Evolutionary conservation across 1,284 basidiomycete species (phyloP), one percentile per base, ranked within the genome.

Genomic region (Puccinia polysora): DNA sequence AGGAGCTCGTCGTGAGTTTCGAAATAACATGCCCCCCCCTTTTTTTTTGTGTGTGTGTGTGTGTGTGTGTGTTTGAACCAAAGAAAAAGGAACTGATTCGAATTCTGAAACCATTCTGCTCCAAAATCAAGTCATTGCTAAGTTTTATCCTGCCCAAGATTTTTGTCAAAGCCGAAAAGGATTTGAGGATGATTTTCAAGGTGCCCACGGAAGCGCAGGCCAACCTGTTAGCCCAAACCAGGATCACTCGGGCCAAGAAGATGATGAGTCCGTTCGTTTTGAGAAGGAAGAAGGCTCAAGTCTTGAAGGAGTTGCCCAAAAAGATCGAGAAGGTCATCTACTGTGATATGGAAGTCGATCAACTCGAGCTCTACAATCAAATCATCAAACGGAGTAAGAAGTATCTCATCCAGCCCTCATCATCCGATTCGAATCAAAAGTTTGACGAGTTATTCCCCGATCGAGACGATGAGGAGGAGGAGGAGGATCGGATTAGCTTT

Each of bases 181-280:
- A 87, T 38, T 83, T 99, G 6, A 87, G 91, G 14, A 89, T 92
- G 14, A 96, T 99, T 76, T 99, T 98, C 86, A 98, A 97, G 81
- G 90, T 91, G 45, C 92, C 91, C 77, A 88, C 89, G 4, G 89
- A 91, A 77, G 88, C 88, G 10, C 90, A 89, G 75, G 86, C 90
- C 62, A 89, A 89, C 50, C 80, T 96, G 50, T 86, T 98, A 15
- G 89, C 93, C 5, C 87, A 90, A 78, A 89, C 93, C 79, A 87
- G 94, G 56, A 89, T 97, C 30, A 90, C 91, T 60, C 83, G 95
- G 69, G 96, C 96, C 4, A 96, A 97, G 82, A 92, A 90, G 80
- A 97, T 99, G 93, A 93, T 99, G 88, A 94, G 91, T 18, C 96
- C 96, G 0, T 99, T 99, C 79, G 94, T 98, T 32, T 84, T 99